These are phyloP conservation scores for Singerocomus rubriflavus DNA, from an alignment of 1,284 basidiomycete genomes.

Conservation along the genomic window DNA sequence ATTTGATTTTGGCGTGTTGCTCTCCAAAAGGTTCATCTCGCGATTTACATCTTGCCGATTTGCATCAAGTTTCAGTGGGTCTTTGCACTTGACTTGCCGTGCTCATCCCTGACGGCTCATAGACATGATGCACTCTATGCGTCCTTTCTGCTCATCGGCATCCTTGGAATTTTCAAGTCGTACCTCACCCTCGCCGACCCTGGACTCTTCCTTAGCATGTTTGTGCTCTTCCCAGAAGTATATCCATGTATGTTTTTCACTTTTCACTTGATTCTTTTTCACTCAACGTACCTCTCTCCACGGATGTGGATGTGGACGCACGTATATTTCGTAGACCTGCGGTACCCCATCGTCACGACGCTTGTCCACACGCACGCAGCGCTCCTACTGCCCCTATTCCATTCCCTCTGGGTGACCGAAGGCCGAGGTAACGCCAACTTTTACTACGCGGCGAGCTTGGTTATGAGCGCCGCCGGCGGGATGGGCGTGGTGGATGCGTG, in stretches of 20 bases:
- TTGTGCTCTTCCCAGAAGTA: conserved; percentile 81
- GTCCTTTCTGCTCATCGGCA: conserved; percentile 71
- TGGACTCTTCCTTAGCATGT: conserved; percentile 80
- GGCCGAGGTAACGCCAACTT: conserved; percentile 98
- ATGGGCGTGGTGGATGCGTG: conserved; percentile 79
- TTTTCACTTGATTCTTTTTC: neutral
- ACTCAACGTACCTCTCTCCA: neutral
- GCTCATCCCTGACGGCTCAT: neutral
- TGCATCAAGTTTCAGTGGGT: conserved; percentile 83
- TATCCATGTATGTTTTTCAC: conserved; percentile 63
- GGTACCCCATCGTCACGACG: conserved; percentile 83
- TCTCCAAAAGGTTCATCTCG: conserved; percentile 68
- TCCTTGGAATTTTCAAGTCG: conserved; percentile 85
- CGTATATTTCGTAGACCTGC: conserved; percentile 58
- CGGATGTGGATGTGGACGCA: conserved; percentile 55
- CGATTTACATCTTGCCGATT: conserved; percentile 83
- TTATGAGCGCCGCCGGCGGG: conserved; percentile 87
- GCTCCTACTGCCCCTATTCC: conserved; percentile 87
- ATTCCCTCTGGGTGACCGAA: conserved; percentile 88
- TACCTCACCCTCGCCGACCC: conserved; percentile 91
- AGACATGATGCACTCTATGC: conserved; percentile 88
- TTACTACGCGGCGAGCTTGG: conserved; percentile 93
- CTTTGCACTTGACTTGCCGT: neutral
- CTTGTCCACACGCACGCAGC: conserved; percentile 84
- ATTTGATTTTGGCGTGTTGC: neutral